These are phyloP conservation scores for Tephrocybe sp. DNA, from an alignment of 768 basidiomycete genomes.

Conservation along the genomic window DNA sequence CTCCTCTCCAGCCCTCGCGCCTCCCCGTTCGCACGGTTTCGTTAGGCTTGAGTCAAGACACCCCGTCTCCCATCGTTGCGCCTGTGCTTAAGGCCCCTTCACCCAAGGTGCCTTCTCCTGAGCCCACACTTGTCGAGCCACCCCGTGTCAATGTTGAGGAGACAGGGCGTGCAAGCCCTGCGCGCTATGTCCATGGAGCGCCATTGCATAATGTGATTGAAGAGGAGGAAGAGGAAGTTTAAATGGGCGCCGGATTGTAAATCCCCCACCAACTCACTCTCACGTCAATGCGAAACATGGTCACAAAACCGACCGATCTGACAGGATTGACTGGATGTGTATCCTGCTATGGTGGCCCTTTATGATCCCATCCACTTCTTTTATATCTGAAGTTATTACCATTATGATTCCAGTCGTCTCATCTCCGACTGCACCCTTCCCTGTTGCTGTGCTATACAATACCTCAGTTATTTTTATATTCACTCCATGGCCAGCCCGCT, in stretches of 20 bases:
- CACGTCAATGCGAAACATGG: not conserved
- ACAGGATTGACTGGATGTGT: constrained; percentile 3
- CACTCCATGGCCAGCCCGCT: not conserved
- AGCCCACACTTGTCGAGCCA: constrained; percentile 29
- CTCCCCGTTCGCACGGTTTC: constrained; percentile 37
- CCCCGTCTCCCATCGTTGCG: constrained; percentile 22
- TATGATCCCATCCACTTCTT: not conserved
- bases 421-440: constrained; percentile 14
- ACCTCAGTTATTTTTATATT: not conserved
- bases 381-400: not conserved
- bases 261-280: not conserved
- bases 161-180: constrained; percentile 61
- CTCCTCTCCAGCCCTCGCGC: constrained; percentile 38
- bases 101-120: constrained; percentile 27
- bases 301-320: not conserved
- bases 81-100: constrained; percentile 29
- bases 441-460: not conserved
- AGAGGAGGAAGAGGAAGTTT: constrained; percentile 59
- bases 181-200: constrained; percentile 79
- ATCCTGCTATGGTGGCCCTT: not conserved
- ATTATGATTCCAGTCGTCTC: constrained; percentile 5
- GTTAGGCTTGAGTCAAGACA: constrained; percentile 16
- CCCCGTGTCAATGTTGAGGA: constrained; percentile 41
- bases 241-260: not conserved
- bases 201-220: constrained; percentile 86